phyloP scores from a whole-genome alignment of 1,284 basidiomycete species.

The Sutorius eximius region DNA sequence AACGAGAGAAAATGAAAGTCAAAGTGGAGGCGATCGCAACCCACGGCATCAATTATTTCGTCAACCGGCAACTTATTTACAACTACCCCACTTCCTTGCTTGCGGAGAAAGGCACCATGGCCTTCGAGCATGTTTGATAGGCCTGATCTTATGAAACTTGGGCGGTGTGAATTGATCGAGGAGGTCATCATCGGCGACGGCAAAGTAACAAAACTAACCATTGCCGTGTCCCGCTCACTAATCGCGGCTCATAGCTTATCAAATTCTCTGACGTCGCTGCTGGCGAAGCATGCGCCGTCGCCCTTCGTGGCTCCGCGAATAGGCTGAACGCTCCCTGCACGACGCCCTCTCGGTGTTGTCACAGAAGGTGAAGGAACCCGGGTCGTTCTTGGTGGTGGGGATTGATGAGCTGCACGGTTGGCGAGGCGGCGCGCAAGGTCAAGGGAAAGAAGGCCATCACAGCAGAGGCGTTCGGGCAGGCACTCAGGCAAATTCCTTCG shows the following conservation, averaged over 20 bases:
- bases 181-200: conserved; percentile 99
- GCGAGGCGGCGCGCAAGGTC: too few relatives aligned
- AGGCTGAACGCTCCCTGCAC: conserved; percentile 96
- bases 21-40: conserved; percentile 95
- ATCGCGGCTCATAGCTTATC: conserved; percentile 67
- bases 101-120: conserved; percentile 92
- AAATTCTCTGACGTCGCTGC: conserved; percentile 99
- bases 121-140: conserved; percentile 96
- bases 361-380: conserved; percentile 98
- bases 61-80: conserved; percentile 99
- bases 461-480: conserved; percentile 87
- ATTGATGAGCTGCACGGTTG: conserved; percentile 94
- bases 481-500: conserved; percentile 92
- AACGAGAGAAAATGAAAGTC: conserved; percentile 98
- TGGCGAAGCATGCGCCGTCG: conserved; percentile 98
- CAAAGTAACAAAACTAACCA: conserved; percentile 59
- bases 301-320: conserved; percentile 92
- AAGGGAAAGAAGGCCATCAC: conserved; percentile 76
- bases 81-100: conserved; percentile 98
- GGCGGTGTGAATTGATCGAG: conserved; percentile 94
- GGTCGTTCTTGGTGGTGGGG: conserved; percentile 93
- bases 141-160: conserved; percentile 92
- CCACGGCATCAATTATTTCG: conserved; percentile 97
- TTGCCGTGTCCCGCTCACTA: neutral
- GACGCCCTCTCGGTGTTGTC: conserved; percentile 96